Evolutionary conservation across 257 asterid genomes (phyloP), one percentile per base, ranked within the genome.

Genomic region (Penstemon barbatus): DNA sequence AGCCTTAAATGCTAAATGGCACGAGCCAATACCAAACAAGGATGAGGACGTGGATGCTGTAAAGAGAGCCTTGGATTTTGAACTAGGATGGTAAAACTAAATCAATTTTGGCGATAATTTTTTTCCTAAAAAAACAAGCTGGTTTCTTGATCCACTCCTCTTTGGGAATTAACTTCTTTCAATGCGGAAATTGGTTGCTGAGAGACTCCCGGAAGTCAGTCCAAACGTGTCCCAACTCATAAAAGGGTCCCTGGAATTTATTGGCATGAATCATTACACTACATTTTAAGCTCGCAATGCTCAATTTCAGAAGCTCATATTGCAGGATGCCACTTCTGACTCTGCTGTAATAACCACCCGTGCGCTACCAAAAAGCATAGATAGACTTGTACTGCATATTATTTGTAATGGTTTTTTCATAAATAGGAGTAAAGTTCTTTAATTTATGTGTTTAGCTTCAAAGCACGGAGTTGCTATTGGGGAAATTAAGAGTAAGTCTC

Each of bases 121-220:
- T 15, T 15, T 15, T 15, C 18, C 18, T 15, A 15, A 15, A 15
- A 15, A 15, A 15, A 15, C 69, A 71, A 74, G 71, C 90, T 84
- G 96, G 98, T 89, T 89, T 76, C 92, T 92, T 75, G 98, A 92
- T 87, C 97, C 98, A 69, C 90, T 92, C 73, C 88, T 87, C 62
- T 86, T 87, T 48, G 98, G 97, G 82, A 59, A 81, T 45, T 92
- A 92, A 71, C 98, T 95, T 84, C 75, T 84, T 70, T 86, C 97
- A 60, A 92, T 92, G 98, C 94, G 83, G 83, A 86, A 79, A 79
- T 53, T 80, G 72, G 96, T 91, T 50, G 86, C 63, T 3, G 78
- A 86, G 15, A 79, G 96, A 75, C 87, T 91, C 41, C 96, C 96
- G 0, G 56, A 71, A 63, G 85, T 91, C 69, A 75, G 38, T 42